phyloP scores from a whole-genome alignment of 2,329 filamentous ascomycete genomes.

The Verticillium albo-atrum region DNA sequence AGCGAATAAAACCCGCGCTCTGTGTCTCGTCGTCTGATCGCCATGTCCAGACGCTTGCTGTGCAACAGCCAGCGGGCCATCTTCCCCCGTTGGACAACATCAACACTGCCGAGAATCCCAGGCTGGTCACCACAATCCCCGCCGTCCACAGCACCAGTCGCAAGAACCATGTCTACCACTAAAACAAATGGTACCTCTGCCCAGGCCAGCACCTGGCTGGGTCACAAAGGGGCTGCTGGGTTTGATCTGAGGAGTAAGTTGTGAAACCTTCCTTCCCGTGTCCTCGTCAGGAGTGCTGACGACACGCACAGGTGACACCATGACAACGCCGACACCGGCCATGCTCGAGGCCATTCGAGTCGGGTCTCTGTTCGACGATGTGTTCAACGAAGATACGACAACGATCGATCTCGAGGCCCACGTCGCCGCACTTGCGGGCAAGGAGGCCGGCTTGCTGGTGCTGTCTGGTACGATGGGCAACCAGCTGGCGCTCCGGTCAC shows the following conservation, averaged over 20 bases:
- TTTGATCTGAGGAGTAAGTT: constrained; percentile 37
- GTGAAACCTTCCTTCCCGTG: background rate
- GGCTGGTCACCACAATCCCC: background rate
- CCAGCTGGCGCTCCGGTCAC: constrained; percentile 74
- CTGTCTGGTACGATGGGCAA: constrained; percentile 94
- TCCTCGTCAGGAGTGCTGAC: background rate
- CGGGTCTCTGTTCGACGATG: constrained; percentile 77
- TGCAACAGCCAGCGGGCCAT: background rate
- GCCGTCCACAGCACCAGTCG: background rate
- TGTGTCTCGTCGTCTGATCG: background rate
- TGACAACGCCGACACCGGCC: constrained; percentile 69
- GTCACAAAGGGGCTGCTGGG: constrained; percentile 29
- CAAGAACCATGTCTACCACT: background rate
- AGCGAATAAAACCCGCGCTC: background rate
- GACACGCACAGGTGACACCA: constrained; percentile 38
- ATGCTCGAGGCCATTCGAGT: constrained; percentile 79
- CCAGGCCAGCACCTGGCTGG: constrained; percentile 26
- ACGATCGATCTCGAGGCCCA: constrained; percentile 73
- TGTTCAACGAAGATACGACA: constrained; percentile 74
- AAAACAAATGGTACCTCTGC: background rate
- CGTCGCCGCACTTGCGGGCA: constrained; percentile 67
- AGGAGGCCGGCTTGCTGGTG: constrained; percentile 75
- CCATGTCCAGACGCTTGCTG: background rate
- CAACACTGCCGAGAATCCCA: background rate
- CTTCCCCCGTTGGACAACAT: background rate